Evolutionary conservation across 768 basidiomycete genomes (phyloP).

Genomic region (Pisolithus orientalis): DNA sequence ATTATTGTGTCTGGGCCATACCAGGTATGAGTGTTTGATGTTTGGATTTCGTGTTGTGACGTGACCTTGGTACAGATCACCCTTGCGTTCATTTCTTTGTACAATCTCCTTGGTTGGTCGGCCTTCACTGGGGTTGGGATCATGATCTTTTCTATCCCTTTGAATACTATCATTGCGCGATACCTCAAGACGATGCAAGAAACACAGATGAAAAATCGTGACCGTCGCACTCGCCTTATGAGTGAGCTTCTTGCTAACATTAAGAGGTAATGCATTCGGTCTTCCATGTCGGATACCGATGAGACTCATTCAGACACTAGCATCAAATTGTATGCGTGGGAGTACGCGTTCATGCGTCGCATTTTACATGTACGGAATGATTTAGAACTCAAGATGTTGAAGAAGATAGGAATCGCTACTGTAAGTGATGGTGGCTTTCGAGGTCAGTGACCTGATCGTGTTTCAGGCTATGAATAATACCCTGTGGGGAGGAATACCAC

Average conservation of each 20-base stretch:
- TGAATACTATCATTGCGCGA: conserved; percentile 69
- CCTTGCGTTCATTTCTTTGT: conserved; percentile 86
- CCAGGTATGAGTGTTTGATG: conserved; percentile 42
- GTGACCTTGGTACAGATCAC: conserved; percentile 45
- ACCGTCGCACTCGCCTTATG: conserved; percentile 81
- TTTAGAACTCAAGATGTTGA: conserved; percentile 74
- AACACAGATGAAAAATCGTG: conserved; percentile 90
- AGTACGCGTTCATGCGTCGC: conserved; percentile 78
- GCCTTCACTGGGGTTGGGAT: conserved; percentile 85
- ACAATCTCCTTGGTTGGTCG: conserved; percentile 86
- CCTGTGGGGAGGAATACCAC: conserved; percentile 64
- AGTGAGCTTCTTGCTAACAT: conserved; percentile 92
- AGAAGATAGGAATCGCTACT: conserved; percentile 72
- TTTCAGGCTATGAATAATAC: conserved; percentile 52
- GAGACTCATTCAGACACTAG: conserved; percentile 30
- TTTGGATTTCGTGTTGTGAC: not conserved
- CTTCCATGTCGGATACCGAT: not conserved
- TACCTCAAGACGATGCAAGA: conserved; percentile 73
- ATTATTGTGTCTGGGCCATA: conserved; percentile 83
- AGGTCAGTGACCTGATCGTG: not conserved
- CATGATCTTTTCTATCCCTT: conserved; percentile 77
- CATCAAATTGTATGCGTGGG: conserved; percentile 94
- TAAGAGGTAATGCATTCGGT: conserved; percentile 45
- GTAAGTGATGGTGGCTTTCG: conserved; percentile 29
- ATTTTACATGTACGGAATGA: conserved; percentile 79